These are phyloP conservation scores for Beauveria brongniartii DNA, from an alignment of 2,329 filamentous ascomycete genomes.

Conservation along the genomic window DNA sequence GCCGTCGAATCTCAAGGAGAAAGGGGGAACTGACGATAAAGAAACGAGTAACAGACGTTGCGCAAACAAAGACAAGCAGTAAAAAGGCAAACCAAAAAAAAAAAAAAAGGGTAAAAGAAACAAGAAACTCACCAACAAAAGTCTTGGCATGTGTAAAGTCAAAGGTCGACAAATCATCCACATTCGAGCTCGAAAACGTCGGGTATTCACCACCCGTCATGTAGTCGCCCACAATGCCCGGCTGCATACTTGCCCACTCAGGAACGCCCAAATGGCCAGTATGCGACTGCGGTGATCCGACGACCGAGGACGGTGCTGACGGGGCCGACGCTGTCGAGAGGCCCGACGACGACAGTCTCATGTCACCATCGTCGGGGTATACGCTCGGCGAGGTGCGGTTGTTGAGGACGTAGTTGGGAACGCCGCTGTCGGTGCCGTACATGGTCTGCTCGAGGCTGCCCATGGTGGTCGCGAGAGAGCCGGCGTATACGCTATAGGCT, in stretches of 20 bases:
- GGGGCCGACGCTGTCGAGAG: conserved; percentile 53
- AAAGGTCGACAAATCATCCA: conserved; percentile 43
- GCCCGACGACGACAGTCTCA: conserved; percentile 46
- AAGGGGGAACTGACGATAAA: conserved; percentile 33
- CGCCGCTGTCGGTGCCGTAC: conserved; percentile 34
- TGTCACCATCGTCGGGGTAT: conserved; percentile 43
- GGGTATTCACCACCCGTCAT: conserved; percentile 47
- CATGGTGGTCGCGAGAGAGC: conserved; percentile 25
- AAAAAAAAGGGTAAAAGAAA: conserved; percentile 13
- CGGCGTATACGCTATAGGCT: conserved; percentile 28
- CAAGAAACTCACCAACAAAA: conserved; percentile 48
- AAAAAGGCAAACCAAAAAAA: conserved; percentile 18
- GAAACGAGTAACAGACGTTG: conserved; percentile 23
- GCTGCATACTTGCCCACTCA: conserved; percentile 57
- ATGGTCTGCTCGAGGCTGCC: conserved; percentile 36
- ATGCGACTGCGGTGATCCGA: conserved; percentile 59
- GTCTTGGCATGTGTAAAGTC: conserved; percentile 42
- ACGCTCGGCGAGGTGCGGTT: conserved; percentile 39
- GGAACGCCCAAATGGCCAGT: conserved; percentile 45
- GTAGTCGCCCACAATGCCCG: conserved; percentile 53
- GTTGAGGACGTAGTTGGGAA: conserved; percentile 35
- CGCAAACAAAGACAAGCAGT: conserved; percentile 19
- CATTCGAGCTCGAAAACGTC: conserved; percentile 38
- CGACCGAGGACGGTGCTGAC: conserved; percentile 58
- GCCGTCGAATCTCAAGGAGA: no score